Evolutionary conservation across 2,329 filamentous ascomycete genomes (phyloP), one percentile per base, ranked within the genome.

Genomic region (Sclerotinia glacialis): DNA sequence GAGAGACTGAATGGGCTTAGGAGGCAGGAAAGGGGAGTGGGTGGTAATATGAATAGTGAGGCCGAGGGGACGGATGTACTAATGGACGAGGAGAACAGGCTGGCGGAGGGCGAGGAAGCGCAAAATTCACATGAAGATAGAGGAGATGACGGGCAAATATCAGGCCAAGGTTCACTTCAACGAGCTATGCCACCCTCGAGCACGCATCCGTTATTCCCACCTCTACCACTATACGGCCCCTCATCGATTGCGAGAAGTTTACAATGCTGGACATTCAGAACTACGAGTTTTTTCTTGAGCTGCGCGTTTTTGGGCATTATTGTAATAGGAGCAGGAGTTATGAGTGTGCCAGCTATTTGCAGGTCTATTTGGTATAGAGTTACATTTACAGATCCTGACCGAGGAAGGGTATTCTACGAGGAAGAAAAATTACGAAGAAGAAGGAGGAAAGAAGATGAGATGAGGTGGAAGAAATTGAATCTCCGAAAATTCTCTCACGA

Each of bases 121-220:
- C 28, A 9, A 5, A 5, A 44, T 54, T 64, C 31, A 64, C 70
- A n/a, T 68, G 69, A 54, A 68, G 71, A 16, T 23, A 21, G 21
- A 64, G 71, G 42, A 50, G 72, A 56, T 64, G 67, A 37, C n/a
- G 71, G 79, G 66, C 76, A 82, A 68, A 80, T 80, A 65, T 79
- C 82, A 5, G 79, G 81, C 44, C 82, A 81, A 31, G 80, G 78
- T 16, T 81, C 81, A 21, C 71, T 86, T 23, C 77, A 78, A 53
- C 78, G 76, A 67, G 75, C 82, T 18, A 83, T 82, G 78, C 88
- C 89, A 0, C 86, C 87, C 1, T 87, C 87, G 9, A 84, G 86
- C 70, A 93, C 91, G 2, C 89, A 93, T 71, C 90, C 91, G 3
- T 80, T 96, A 6, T 97, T 97, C 71, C 93, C 93, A 7, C 91